Base-by-base conservation (phyloP, 2,329 filamentous ascomycete genomes). In the Cytospora chrysosperma region DNA sequence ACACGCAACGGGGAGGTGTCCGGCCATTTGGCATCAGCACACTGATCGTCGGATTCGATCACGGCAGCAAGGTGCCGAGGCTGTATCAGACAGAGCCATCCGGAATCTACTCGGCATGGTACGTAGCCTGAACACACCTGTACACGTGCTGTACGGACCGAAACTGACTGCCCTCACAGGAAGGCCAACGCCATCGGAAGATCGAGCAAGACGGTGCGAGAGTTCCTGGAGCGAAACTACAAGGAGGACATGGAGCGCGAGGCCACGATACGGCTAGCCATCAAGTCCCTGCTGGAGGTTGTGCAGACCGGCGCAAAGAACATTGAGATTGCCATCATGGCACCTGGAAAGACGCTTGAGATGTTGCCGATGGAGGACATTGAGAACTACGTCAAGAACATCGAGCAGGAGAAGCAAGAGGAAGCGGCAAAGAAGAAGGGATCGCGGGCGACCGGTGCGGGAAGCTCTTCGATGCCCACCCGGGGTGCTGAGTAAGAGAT, bases 221-320 rank as follows among this genome's bases (percentile, higher is more conserved):
- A 99, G 76, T 99, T 99, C 79, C 87, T 99, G 70, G 95, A 99
- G 81, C 89, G 96, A 75, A 97, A 99, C 81, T 96, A 99, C 85
- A 96, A 97, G 83, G 92, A 96, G 72, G 91, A 92, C 67, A 97
- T 99, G 93, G 91, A 97, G 76, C 88, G 93, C 68, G 93, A 97
- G 80, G 89, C 92, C 72, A 98, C 96, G 50, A 96, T 99, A 76
- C 93, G 96, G 75, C 84, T 99, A 71, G 95, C 95, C 9, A 96
- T 99, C 83, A 99, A 99, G 84, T 99, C 95, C 47, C 85, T 99
- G 68, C 82, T 99, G 66, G 95, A 99, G 78, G 95, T 99, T 60
- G 95, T 99, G 67, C 95, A 99, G 80, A 99, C 95, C 3, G 95
- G 95, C 68, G 95, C 95, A 59, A 99, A 99, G 88, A 99, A 99